Conservation (phyloP, 2,329 filamentous ascomycete species). For the Alternaria longipes region DNA sequence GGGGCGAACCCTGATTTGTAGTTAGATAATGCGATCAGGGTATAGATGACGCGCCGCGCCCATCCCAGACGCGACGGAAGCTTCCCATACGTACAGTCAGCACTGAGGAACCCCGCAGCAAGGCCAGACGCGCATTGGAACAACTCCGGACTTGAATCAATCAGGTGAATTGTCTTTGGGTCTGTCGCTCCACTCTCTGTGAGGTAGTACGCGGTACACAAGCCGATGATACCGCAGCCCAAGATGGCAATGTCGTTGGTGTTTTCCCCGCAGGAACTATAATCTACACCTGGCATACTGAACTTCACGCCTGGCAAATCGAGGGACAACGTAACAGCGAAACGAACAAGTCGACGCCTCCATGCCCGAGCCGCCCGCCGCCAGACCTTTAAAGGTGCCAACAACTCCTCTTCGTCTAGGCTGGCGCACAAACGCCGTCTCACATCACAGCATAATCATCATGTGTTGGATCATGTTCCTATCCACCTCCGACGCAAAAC, state of each 20-base stretch:
- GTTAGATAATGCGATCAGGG: not conserved
- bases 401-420: not conserved
- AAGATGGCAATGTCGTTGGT: slow-evolving; percentile 46
- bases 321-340: not conserved
- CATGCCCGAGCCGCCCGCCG: not conserved
- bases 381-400: not conserved
- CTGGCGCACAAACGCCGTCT: slow-evolving; percentile 4
- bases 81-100: slow-evolving; percentile 64
- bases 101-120: slow-evolving; percentile 77
- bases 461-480: slow-evolving; percentile 5
- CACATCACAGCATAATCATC: slow-evolving; percentile 4
- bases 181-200: slow-evolving; percentile 54
- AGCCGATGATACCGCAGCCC: slow-evolving; percentile 57
- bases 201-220: slow-evolving; percentile 70
- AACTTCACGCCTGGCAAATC: slow-evolving; percentile 8
- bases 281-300: slow-evolving; percentile 5
- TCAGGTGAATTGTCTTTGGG: slow-evolving; percentile 62
- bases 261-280: slow-evolving; percentile 12
- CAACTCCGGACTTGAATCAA: slow-evolving; percentile 67
- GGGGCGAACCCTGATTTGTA: slow-evolving; percentile 63
- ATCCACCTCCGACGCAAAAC: not conserved
- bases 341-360: not conserved
- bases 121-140: slow-evolving; percentile 79
- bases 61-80: not conserved
- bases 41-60: not conserved